A percentile compares a stretch with the other conserved stretches of the same genome.
Conservation (phyloP, 306 rosid genomes). For the Vigna trinervia region DNA sequence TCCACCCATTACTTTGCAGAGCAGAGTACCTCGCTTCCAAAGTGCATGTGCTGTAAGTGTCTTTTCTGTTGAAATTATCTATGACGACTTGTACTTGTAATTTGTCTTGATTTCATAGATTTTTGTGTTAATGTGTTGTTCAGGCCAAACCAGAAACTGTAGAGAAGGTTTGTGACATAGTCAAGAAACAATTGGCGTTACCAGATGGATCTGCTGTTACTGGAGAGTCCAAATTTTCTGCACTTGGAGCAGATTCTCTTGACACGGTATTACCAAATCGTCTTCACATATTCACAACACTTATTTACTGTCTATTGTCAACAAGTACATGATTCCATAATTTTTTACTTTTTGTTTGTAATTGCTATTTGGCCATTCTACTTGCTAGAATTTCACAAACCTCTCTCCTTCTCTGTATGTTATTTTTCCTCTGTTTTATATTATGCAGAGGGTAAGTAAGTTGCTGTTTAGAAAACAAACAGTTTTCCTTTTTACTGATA, state of each 20-base stretch:
- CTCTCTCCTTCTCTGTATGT: background rate
- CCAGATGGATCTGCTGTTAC: constrained; percentile 52
- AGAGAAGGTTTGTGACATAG: constrained; percentile 67
- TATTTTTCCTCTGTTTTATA: background rate
- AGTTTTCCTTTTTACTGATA: too few species aligned
- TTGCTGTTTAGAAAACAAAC: too few species aligned
- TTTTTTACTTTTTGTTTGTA: too few species aligned
- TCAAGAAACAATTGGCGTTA: constrained; percentile 84
- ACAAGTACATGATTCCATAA: too few species aligned
- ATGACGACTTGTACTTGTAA: too few species aligned
- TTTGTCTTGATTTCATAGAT: background rate
- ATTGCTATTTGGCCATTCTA: too few species aligned
- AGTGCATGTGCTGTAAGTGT: constrained; percentile 67
- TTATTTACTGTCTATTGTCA: too few species aligned
- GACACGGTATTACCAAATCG: constrained; percentile 67
- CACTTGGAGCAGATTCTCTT: constrained; percentile 94
- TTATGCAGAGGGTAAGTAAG: too few species aligned
- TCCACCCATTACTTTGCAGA: constrained; percentile 50
- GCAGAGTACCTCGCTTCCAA: constrained; percentile 50
- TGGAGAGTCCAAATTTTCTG: constrained; percentile 72
- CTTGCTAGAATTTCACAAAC: too few species aligned
- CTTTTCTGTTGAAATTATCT: too few species aligned
- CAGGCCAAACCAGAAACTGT: constrained; percentile 89
- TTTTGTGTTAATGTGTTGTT: constrained; percentile 6
- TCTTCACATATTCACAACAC: too few species aligned